Evolutionary conservation across 2,329 filamentous ascomycete genomes (phyloP).

Genomic region (Stemphylium beticola): DNA sequence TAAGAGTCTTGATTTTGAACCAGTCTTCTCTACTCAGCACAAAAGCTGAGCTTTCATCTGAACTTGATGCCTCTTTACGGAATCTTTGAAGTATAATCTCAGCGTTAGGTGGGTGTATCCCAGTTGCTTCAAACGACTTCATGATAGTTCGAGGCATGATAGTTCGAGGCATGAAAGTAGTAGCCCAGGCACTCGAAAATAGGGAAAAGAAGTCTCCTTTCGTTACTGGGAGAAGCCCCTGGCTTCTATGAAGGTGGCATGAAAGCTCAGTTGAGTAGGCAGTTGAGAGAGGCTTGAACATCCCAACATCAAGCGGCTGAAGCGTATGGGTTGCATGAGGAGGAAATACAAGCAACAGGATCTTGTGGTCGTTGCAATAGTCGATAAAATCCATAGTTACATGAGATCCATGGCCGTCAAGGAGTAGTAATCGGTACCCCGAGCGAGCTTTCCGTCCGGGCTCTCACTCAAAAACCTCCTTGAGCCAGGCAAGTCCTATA

Average conservation of each 20-base stretch:
- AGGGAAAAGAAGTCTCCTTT: background rate
- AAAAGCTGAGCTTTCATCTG: background rate
- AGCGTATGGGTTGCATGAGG: no score
- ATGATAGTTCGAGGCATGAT: no score
- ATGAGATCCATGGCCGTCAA: background rate
- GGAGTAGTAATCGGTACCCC: background rate
- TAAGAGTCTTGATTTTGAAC: background rate
- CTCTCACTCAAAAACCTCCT: constrained; percentile 14
- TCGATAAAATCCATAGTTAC: no score
- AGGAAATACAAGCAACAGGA: no score
- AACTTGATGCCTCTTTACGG: background rate
- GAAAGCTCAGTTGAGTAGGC: background rate
- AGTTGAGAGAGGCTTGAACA: background rate
- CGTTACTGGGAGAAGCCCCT: background rate
- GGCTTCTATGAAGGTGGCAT: background rate
- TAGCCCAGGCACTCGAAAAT: background rate
- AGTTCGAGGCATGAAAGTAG: background rate
- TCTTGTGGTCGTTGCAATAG: no score
- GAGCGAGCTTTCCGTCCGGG: constrained; percentile 2
- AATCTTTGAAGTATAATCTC: background rate
- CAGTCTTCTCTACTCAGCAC: background rate
- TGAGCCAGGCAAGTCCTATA: constrained; percentile 15
- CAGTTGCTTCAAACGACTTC: background rate
- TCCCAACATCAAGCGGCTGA: background rate
- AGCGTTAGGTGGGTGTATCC: background rate